Conservation (phyloP, 1,284 basidiomycete genomes). For the Crucibulum cyathiforme region DNA sequence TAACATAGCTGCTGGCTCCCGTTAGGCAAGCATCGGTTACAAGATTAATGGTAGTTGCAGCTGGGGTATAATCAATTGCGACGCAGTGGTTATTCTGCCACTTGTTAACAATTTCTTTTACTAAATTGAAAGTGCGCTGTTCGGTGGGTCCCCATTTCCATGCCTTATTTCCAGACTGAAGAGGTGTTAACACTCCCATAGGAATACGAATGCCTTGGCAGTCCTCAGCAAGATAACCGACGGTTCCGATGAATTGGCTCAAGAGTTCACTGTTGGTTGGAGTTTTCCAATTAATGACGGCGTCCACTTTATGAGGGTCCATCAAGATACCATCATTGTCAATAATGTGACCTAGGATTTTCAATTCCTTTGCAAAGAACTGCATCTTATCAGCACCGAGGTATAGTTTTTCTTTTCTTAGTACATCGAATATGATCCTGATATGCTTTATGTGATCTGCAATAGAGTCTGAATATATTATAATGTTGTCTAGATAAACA, state of each 20-base stretch:
- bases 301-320: constrained; percentile 3
- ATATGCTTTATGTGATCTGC: no score
- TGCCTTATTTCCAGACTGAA: no score
- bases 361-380: background rate
- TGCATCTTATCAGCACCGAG: background rate
- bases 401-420: background rate
- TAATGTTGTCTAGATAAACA: no score
- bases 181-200: background rate
- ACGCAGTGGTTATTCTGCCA: background rate
- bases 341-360: background rate
- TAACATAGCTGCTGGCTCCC: background rate
- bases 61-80: background rate
- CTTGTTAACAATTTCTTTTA: background rate
- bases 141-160: no score
- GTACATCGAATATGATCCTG: background rate
- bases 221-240: background rate
- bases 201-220: background rate
- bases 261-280: background rate
- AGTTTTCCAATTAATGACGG: constrained; percentile 3
- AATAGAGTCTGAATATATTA: no score
- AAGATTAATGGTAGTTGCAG: background rate
- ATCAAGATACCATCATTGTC: background rate
- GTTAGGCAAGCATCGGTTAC: background rate
- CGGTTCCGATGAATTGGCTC: background rate
- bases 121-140: background rate